A percentile compares a stretch with the other conserved stretches of the same genome.
These are phyloP conservation scores for Phoenix roebelenii DNA, from an alignment of 176 grass and related monocot genomes.

Conservation along the genomic window DNA sequence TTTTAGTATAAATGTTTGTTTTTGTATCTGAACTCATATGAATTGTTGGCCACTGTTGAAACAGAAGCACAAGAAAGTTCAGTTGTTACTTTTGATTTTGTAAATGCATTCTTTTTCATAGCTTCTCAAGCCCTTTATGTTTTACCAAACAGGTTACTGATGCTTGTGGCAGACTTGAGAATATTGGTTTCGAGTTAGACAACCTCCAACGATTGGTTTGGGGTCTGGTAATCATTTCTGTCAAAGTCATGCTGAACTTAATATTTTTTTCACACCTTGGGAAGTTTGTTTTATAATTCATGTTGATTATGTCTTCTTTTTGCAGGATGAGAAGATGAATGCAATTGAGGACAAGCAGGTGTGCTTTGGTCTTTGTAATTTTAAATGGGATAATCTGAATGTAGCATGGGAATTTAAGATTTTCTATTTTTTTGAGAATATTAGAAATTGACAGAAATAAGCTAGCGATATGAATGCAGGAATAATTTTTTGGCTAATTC, in stretches of 20 bases:
- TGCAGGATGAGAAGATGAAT: constrained; percentile 82
- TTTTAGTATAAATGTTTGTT: neutral
- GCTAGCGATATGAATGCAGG: too few relatives aligned
- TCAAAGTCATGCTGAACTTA: neutral
- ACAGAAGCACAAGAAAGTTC: neutral
- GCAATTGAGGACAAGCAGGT: constrained; percentile 91
- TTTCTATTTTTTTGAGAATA: too few relatives aligned
- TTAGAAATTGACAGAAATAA: too few relatives aligned
- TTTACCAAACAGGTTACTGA: constrained; percentile 58
- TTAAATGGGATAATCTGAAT: too few relatives aligned
- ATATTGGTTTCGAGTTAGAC: constrained; percentile 71
- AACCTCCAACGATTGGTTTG: constrained; percentile 78
- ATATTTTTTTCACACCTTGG: neutral
- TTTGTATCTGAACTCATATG: neutral
- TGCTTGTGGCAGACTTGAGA: constrained; percentile 67
- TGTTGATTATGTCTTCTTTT: constrained; percentile 1
- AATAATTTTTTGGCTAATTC: too few relatives aligned
- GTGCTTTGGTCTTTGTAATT: too few relatives aligned
- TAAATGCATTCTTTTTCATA: constrained; percentile 1
- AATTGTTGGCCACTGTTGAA: too few relatives aligned
- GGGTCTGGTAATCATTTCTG: constrained; percentile 51
- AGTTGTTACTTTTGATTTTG: constrained; percentile 9
- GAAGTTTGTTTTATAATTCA: neutral
- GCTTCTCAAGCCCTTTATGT: constrained; percentile 20
- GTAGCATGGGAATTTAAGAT: too few relatives aligned